A percentile compares a stretch with the other conserved stretches of the same genome.
These are phyloP conservation scores for Arthroderma sp. DNA, from an alignment of 2,329 filamentous ascomycete genomes.

Conservation along the genomic window DNA sequence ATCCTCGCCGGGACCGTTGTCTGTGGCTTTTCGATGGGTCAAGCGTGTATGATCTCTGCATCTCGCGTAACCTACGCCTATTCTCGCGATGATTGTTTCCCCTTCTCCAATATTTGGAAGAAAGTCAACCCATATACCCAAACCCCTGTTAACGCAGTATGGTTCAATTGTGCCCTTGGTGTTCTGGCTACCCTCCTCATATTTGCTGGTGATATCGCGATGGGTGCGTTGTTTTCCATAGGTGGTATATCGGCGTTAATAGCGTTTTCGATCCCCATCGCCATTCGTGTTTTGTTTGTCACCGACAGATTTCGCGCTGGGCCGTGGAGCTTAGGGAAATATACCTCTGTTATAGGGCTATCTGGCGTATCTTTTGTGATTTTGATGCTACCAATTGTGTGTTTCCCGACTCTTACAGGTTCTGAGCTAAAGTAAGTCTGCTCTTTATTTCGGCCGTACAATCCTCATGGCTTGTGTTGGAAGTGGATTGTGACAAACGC, in stretches of 20 bases:
- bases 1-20: slow-evolving; percentile 56
- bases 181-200: slow-evolving; percentile 51
- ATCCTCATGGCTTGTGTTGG: not conserved
- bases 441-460: not conserved
- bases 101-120: slow-evolving; percentile 47
- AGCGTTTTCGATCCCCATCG: slow-evolving; percentile 35
- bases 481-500: not conserved
- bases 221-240: slow-evolving; percentile 58
- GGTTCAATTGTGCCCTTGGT: slow-evolving; percentile 52
- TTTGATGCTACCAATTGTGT: slow-evolving; percentile 58
- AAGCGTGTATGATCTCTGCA: slow-evolving; percentile 58
- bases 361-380: slow-evolving; percentile 48
- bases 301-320: slow-evolving; percentile 52
- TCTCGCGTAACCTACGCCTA: slow-evolving; percentile 62
- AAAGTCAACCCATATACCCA: slow-evolving; percentile 48
- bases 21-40: slow-evolving; percentile 59
- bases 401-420: slow-evolving; percentile 49
- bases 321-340: slow-evolving; percentile 55
- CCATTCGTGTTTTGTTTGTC: slow-evolving; percentile 39
- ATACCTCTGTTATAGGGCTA: slow-evolving; percentile 46
- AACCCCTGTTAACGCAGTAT: slow-evolving; percentile 60
- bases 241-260: slow-evolving; percentile 58
- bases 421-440: slow-evolving; percentile 37
- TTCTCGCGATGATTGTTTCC: slow-evolving; percentile 59
- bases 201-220: slow-evolving; percentile 50